Evolutionary conservation across 2,329 filamentous ascomycete species (phyloP), one percentile per base, ranked within the genome.

Genomic region (Hymenoscyphus scutula): DNA sequence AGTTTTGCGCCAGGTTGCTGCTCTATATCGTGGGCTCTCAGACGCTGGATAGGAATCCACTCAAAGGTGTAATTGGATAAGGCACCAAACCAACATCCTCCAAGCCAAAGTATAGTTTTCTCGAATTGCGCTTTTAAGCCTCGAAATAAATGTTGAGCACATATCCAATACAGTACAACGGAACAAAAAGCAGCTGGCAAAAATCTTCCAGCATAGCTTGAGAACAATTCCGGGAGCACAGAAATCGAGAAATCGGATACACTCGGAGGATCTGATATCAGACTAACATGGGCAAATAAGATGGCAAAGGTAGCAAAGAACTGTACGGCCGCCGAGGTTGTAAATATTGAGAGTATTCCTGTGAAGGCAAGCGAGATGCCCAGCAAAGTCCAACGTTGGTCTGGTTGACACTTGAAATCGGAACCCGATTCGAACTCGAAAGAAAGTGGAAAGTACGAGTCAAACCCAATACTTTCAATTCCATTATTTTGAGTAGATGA

Each of bases 61-160:
- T 92, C 90, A 72, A 98, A 91, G 0, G 95, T 98, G 77, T 97
- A 96, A 77, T 98, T 98, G 72, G 94, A 94, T 68, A 98, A 78
- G 1, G 91, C 89, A n/a, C 93, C 95, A 41, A 97, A 86, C 89
- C 95, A 98, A 72, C 90, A 92, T 6, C 87, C 89, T 1, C 93
- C 93, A 1, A 98, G 81, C 89, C 92, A 98, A 30, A 98, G 81
- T 2, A 98, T 76, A 0, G 92, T 91, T 80, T 96, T 97, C 72
- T 97, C 93, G 54, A 96, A 70, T 73, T 96, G 93, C 0, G 93
- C 91, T 0, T 85, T 89, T 2, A 97, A 81, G 1, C 87, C 88
- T 1, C 76, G 76, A 29, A 97, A 82, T 0, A 90, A 87, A 54
- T 90, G 88, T 5, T 85, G 81, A 11, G 94, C 84, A 61, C 87